phyloP scores from a whole-genome alignment of 2,329 filamentous ascomycete species.

The Neopestalotiopsis sp. region DNA sequence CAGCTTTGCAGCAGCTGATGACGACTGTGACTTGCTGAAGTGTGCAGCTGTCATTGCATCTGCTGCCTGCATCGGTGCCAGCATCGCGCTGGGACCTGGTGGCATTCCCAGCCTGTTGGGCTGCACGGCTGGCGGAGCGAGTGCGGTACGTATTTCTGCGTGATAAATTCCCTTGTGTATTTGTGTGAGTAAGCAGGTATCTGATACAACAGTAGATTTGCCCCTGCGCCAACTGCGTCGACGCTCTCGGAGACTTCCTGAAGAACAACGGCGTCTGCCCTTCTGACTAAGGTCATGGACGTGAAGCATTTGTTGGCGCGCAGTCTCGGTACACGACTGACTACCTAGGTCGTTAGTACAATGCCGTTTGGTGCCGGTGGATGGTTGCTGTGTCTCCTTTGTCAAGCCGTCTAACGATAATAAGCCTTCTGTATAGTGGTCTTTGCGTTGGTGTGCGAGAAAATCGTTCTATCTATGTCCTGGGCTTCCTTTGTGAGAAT shows the following conservation, averaged over 20 bases:
- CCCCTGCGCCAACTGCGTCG: constrained; percentile 7
- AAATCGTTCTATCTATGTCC: background rate
- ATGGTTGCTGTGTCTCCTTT: background rate
- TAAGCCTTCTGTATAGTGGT: background rate
- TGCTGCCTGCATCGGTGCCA: background rate
- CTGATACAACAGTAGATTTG: background rate
- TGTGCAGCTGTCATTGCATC: constrained; percentile 4
- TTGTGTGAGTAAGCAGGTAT: background rate
- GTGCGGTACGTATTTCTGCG: background rate
- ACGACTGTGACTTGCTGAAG: background rate
- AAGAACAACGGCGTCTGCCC: background rate
- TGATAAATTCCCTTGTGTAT: background rate
- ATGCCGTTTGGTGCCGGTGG: background rate
- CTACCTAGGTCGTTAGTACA: background rate
- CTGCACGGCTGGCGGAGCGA: constrained; percentile 3
- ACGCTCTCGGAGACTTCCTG: background rate
- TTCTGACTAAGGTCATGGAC: background rate
- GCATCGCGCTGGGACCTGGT: background rate
- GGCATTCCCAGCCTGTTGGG: background rate
- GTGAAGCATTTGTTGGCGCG: background rate
- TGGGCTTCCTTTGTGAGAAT: background rate
- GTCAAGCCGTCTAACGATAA: background rate
- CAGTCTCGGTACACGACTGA: background rate
- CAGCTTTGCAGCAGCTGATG: background rate
- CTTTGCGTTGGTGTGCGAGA: background rate